Evolutionary conservation across 2,329 filamentous ascomycete genomes (phyloP).

Genomic region (Trichoderma atrobrunneum): DNA sequence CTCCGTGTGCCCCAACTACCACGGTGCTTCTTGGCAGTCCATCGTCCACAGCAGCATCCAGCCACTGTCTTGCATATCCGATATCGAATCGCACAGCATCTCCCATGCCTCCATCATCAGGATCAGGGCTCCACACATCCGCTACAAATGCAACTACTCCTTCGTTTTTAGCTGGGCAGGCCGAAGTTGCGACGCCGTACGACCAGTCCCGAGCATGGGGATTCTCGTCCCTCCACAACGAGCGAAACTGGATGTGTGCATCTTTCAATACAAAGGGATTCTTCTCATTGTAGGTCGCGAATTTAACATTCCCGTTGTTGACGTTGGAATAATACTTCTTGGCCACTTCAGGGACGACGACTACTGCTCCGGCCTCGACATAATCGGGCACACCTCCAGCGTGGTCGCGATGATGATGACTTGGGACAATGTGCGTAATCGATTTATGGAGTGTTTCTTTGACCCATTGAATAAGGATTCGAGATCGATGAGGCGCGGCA

Average conservation of each 20-base stretch:
- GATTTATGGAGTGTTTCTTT: neutral
- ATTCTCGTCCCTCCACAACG: neutral
- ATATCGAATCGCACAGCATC: neutral
- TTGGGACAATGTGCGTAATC: neutral
- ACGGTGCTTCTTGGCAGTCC: neutral
- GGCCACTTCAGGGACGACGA: neutral
- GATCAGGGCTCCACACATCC: neutral
- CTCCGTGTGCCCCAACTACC: neutral
- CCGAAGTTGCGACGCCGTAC: neutral
- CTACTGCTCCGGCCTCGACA: neutral
- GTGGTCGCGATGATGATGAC: neutral
- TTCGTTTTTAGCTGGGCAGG: neutral
- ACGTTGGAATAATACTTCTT: neutral
- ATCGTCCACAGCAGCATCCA: slow-evolving; percentile 30
- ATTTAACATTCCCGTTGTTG: neutral
- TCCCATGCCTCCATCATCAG: neutral
- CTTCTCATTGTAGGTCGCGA: neutral
- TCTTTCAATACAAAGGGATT: neutral
- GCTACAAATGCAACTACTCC: neutral
- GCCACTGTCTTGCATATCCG: slow-evolving; percentile 24
- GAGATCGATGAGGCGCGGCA: neutral
- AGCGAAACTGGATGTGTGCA: neutral
- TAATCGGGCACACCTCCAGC: neutral
- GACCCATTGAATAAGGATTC: neutral
- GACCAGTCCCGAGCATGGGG: neutral